A percentile compares a stretch with the other conserved stretches of the same genome.
phyloP scores from a whole-genome alignment of 1,284 basidiomycete species.

The Ceratobasidium sp. region DNA sequence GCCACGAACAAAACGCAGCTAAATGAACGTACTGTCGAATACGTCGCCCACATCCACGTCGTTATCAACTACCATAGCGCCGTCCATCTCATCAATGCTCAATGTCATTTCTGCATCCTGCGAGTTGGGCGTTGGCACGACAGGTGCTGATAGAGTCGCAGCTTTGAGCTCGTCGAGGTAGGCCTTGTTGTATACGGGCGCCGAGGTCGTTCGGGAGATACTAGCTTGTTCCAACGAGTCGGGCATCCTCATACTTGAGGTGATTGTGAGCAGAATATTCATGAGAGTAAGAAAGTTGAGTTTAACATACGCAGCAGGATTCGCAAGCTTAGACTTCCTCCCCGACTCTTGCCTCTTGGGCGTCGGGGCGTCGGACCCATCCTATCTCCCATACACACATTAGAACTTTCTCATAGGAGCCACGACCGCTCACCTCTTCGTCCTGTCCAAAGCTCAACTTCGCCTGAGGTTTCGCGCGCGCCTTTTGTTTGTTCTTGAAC shows the following conservation, averaged over 20 bases:
- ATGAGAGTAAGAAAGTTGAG: constrained; percentile 44
- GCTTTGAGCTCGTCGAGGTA: constrained; percentile 87
- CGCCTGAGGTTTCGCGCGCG: constrained; percentile 68
- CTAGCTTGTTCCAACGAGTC: constrained; percentile 64
- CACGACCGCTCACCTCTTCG: constrained; percentile 67
- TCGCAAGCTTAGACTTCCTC: constrained; percentile 66
- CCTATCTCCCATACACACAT: constrained; percentile 58
- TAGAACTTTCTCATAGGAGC: constrained; percentile 46
- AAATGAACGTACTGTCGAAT: constrained; percentile 29
- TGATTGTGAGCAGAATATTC: background rate
- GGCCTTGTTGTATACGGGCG: constrained; percentile 76
- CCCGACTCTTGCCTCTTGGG: constrained; percentile 81
- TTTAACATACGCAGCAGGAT: constrained; percentile 55
- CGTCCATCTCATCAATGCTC: constrained; percentile 59
- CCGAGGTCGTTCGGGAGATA: constrained; percentile 59
- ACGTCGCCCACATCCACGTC: constrained; percentile 51
- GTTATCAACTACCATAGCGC: constrained; percentile 64
- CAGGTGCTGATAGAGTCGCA: constrained; percentile 72
- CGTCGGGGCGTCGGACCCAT: constrained; percentile 71
- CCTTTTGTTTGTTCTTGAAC: constrained; percentile 72
- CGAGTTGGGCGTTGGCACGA: constrained; percentile 54
- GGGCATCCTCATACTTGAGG: constrained; percentile 50
- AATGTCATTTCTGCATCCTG: constrained; percentile 53
- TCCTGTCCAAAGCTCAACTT: constrained; percentile 84
- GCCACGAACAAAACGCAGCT: background rate